Conservation (phyloP, 2,329 filamentous ascomycete genomes). For the Calonectria montana region DNA sequence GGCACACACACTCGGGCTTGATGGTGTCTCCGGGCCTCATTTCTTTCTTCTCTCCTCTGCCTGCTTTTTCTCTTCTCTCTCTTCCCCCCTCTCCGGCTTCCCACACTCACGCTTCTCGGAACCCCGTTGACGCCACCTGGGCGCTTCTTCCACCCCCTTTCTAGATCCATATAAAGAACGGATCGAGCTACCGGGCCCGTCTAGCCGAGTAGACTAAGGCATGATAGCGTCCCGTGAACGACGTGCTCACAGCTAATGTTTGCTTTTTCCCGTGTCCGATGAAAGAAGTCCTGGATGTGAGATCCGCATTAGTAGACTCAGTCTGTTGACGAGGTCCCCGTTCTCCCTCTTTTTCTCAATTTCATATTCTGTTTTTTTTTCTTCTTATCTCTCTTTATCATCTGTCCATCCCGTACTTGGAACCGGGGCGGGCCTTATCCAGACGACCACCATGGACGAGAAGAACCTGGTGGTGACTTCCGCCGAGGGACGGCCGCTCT, state of each 20-base stretch:
- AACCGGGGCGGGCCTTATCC: background rate
- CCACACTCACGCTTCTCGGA: background rate
- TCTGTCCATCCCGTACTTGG: background rate
- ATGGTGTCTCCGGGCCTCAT: background rate
- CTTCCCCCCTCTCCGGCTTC: background rate
- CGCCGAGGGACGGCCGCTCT: constrained; percentile 27
- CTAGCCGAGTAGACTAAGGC: background rate
- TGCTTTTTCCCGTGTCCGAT: constrained; percentile 17
- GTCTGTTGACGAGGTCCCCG: background rate
- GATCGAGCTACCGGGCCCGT: background rate
- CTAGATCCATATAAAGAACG: background rate
- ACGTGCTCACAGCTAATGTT: background rate
- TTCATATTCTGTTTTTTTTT: background rate
- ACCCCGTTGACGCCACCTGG: background rate
- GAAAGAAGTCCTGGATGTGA: background rate
- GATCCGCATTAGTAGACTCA: background rate
- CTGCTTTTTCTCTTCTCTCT: background rate
- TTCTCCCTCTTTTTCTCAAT: background rate
- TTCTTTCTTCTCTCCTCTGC: background rate
- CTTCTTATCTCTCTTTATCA: background rate
- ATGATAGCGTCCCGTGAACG: background rate
- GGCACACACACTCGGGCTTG: background rate
- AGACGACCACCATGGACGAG: constrained; percentile 28
- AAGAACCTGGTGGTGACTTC: constrained; percentile 16
- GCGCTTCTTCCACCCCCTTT: background rate